Percentiles rank a stretch among this genome's conserved stretches.
Evolutionary conservation across 2,329 filamentous ascomycete genomes (phyloP).

Genomic region (Fusarium duplospermum): DNA sequence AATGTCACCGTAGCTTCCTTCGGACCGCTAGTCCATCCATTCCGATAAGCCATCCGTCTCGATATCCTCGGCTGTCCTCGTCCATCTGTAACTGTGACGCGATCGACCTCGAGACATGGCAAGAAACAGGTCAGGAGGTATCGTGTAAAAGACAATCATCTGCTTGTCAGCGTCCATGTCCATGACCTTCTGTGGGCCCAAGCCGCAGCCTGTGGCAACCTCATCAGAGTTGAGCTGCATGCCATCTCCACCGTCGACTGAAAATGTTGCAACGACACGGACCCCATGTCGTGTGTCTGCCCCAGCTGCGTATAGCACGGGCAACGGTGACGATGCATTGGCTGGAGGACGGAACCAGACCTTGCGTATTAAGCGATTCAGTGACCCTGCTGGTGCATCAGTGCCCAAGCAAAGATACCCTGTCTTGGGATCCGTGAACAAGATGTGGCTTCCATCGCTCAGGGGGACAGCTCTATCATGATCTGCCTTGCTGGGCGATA

Average conservation of each 20-base stretch:
- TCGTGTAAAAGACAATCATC: constrained; percentile 68
- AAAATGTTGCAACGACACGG: constrained; percentile 68
- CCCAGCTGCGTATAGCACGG: constrained; percentile 66
- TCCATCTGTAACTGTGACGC: constrained; percentile 13
- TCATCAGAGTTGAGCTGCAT: constrained; percentile 12
- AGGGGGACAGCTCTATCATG: constrained; percentile 73
- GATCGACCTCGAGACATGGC: constrained; percentile 41
- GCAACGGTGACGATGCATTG: constrained; percentile 48
- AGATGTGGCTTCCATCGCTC: constrained; percentile 72
- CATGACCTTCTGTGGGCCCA: constrained; percentile 10
- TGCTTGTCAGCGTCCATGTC: constrained; percentile 45
- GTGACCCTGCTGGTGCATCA: constrained; percentile 66
- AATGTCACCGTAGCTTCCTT: constrained; percentile 36
- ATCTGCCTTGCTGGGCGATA: constrained; percentile 61
- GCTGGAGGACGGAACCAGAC: constrained; percentile 61
- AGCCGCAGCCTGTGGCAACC: constrained; percentile 4
- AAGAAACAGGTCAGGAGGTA: constrained; percentile 68
- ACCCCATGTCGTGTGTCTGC: constrained; percentile 68
- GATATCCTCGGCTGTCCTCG: constrained; percentile 5
- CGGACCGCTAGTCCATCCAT: constrained; percentile 32
- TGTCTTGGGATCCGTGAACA: constrained; percentile 71
- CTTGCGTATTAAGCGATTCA: constrained; percentile 66
- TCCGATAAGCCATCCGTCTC: constrained; percentile 15
- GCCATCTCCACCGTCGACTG: constrained; percentile 34
- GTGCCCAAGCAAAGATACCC: constrained; percentile 69